These are phyloP conservation scores for Populus tomentosa DNA, from an alignment of 441 rosid species.

Conservation along the genomic window DNA sequence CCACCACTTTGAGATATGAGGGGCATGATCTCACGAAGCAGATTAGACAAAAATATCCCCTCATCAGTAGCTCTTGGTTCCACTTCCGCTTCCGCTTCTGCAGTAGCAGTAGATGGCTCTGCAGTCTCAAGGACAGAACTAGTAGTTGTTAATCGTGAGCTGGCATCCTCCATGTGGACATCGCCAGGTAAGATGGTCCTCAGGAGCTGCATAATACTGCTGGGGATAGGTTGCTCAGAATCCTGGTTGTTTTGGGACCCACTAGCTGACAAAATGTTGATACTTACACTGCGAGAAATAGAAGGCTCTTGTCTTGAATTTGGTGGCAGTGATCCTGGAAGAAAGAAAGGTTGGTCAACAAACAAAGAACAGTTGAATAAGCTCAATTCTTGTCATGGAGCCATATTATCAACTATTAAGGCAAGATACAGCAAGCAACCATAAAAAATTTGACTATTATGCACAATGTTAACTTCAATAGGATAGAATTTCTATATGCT, in stretches of 20 bases:
- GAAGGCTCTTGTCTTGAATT: constrained; percentile 35
- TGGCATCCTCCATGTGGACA: constrained; percentile 38
- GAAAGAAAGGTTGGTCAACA: constrained; percentile 13
- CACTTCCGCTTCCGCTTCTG: constrained; percentile 17
- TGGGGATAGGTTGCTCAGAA: constrained; percentile 40
- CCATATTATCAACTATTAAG: neutral
- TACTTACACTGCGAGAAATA: constrained; percentile 32
- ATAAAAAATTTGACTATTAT: neutral
- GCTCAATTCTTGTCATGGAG: neutral
- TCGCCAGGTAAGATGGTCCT: constrained; percentile 57
- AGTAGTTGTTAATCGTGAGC: constrained; percentile 29
- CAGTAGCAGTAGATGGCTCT: constrained; percentile 21
- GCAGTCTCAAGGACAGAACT: constrained; percentile 28
- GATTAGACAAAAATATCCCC: constrained; percentile 55
- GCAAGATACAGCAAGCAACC: constrained; percentile 4
- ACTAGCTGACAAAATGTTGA: constrained; percentile 37
- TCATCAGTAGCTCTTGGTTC: constrained; percentile 42
- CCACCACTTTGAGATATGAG: constrained; percentile 35
- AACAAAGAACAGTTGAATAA: neutral
- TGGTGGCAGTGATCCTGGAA: constrained; percentile 33
- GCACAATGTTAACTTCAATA: neutral
- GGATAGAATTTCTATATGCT: neutral
- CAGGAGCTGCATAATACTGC: constrained; percentile 42
- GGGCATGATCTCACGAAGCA: constrained; percentile 65
- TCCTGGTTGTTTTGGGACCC: constrained; percentile 41